Percentiles rank a stretch among this genome's conserved stretches.
These are phyloP conservation scores for Nevesoporus exiguus DNA, from an alignment of 768 basidiomycete genomes.

Conservation along the genomic window DNA sequence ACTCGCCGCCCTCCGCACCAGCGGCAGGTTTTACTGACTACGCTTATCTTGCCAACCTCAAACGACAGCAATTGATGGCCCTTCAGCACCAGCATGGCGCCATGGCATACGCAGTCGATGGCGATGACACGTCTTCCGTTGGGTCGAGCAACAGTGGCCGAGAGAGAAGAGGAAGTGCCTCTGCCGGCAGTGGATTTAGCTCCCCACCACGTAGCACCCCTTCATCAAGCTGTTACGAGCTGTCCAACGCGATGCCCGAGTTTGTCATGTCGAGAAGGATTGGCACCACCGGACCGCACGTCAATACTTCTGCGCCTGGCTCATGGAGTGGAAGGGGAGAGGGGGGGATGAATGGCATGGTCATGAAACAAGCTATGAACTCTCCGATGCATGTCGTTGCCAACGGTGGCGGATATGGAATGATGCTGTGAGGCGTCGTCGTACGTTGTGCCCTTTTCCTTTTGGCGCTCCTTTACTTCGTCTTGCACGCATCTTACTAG, in stretches of 20 bases:
- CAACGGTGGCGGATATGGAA: constrained; percentile 36
- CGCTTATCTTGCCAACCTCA: constrained; percentile 22
- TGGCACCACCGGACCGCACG: constrained; percentile 20
- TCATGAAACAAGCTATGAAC: constrained; percentile 34
- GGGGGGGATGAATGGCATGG: constrained; percentile 34
- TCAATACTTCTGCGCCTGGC: constrained; percentile 24
- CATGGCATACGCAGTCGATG: constrained; percentile 31
- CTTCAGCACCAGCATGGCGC: constrained; percentile 30
- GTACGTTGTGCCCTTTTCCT: constrained; percentile 7
- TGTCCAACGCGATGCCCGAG: constrained; percentile 30
- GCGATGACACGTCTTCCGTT: constrained; percentile 39
- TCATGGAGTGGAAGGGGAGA: constrained; percentile 27
- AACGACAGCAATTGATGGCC: constrained; percentile 31
- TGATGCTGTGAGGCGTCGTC: constrained; percentile 33
- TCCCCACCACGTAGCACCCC: constrained; percentile 31
- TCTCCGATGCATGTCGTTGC: constrained; percentile 39
- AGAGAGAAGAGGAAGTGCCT: constrained; percentile 38
- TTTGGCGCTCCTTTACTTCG: not conserved
- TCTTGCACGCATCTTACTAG: constrained; percentile 11
- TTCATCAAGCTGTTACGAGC: constrained; percentile 35
- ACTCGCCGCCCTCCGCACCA: constrained; percentile 11
- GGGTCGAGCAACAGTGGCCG: constrained; percentile 33
- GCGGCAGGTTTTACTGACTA: constrained; percentile 21
- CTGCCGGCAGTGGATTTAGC: constrained; percentile 31
- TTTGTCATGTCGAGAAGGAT: constrained; percentile 25